Percentiles rank a stretch among this genome's conserved stretches.
Evolutionary conservation across 2,329 filamentous ascomycete species (phyloP).

Genomic region (Cyclaneusma minus): DNA sequence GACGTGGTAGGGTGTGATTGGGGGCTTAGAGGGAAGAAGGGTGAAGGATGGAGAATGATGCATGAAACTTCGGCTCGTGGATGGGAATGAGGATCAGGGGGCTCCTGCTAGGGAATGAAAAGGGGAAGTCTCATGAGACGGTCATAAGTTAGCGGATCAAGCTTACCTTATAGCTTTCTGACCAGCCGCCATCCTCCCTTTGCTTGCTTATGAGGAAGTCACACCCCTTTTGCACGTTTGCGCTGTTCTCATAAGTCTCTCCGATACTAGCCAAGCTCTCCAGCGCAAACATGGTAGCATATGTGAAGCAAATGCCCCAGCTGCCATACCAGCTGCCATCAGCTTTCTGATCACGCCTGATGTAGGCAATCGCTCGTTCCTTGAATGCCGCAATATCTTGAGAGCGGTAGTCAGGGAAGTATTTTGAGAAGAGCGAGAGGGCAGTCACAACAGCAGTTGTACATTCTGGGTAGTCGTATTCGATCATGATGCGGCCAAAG

Average conservation of each 20-base stretch:
- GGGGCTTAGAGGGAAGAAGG: slow-evolving; percentile 7
- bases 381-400: slow-evolving; percentile 64
- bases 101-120: not conserved
- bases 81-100: too few species aligned
- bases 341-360: slow-evolving; percentile 58
- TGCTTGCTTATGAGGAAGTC: slow-evolving; percentile 78
- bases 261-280: slow-evolving; percentile 72
- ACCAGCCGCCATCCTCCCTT: slow-evolving; percentile 85
- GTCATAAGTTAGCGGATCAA: not conserved
- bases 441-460: slow-evolving; percentile 89
- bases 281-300: slow-evolving; percentile 90
- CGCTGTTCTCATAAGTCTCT: slow-evolving; percentile 64
- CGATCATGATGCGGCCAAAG: slow-evolving; percentile 94
- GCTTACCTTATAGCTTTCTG: slow-evolving; percentile 69
- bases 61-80: too few species aligned
- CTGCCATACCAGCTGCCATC: slow-evolving; percentile 97
- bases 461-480: slow-evolving; percentile 96
- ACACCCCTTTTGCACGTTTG: slow-evolving; percentile 58
- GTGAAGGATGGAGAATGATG: slow-evolving; percentile 11
- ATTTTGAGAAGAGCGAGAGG: slow-evolving; percentile 63
- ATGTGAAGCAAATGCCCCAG: slow-evolving; percentile 98
- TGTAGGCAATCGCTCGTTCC: slow-evolving; percentile 61
- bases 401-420: slow-evolving; percentile 67
- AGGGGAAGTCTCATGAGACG: not conserved
- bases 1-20: slow-evolving; percentile 8